Evolutionary conservation across 2,329 filamentous ascomycete species (phyloP), one percentile per base, ranked within the genome.

Genomic region (Apiospora kogelbergensis): DNA sequence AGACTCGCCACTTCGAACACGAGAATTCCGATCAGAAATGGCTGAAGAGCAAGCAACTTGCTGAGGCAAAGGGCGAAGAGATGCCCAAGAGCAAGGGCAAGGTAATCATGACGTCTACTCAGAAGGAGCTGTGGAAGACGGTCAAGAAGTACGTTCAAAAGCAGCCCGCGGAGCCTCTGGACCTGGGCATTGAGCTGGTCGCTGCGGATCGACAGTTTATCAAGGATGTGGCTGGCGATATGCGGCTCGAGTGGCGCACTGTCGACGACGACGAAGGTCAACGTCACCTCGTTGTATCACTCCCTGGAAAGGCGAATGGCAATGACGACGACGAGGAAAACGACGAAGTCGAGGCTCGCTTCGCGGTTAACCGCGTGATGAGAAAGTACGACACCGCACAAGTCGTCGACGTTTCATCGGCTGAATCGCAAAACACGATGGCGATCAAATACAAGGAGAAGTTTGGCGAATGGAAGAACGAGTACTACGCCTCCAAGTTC

Each of bases 191-290:
- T 2, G 86, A 87, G 37, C 85, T 97, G 70, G 90, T 92, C 68
- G 95, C 95, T 67, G 90, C 90, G 42, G 95, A 99, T 80, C 92
- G 96, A 70, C 95, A 95, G 78, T 99, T 99, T 77, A 91, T 97
- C 6, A 93, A 98, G 79, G 93, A 96, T 72, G 84, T 97, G 72
- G 94, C 95, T 1, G 86, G 88, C 70, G 84, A 84, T 46, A 84
- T 89, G 77, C 85, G 86, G 74, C 78, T 89, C 26, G 80, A 85
- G 45, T 90, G 87, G 87, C 83, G 83, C 60, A 90, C 87, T 0
- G 82, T 87, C 71, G 84, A 87, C 72, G 86, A 89, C 68, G 85
- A 86, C 2, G 83, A 87, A 33, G 87, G 86, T 20, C 80, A 83
- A 70, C 85, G 88, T 6, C 84, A 85, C 71, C 81, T 89, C 13